Evolutionary conservation across 2,329 filamentous ascomycete genomes (phyloP), one percentile per base, ranked within the genome.

Genomic region (Exserohilum turcica): DNA sequence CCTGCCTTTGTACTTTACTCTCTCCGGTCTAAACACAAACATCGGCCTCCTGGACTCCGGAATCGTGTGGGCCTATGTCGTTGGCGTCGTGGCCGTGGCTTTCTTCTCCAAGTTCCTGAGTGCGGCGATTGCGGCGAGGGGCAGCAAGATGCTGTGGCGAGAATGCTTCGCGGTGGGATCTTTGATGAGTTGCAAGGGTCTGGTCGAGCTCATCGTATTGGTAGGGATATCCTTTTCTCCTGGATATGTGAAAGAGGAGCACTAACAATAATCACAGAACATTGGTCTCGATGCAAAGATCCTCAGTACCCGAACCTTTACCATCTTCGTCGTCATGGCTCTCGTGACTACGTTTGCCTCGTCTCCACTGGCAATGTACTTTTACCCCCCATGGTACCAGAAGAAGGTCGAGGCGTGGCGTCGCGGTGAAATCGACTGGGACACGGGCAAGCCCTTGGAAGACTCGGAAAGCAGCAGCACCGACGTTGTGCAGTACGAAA

Each of bases 261-360:
- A 54, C 64, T 70, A 47, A 70, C 40, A 27, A 4, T 4, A 24
- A 7, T 7, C 1, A n/a, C 60, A 86, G 82, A 89, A 90, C 66
- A 91, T 97, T 63, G 91, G 92, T 38, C 80, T 92, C 2, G 87
- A 93, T 77, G 91, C 92, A 16, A 86, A 85, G 31, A 95, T 96
- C 56, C 79, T 96, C 15, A 92, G 89, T 53, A 82, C 82, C 0
- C 81, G 89, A 13, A 95, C 91, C 0, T 96, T 96, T 66, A 96
- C 92, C 46, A 95, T 96, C 48, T 96, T 96, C 63, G 91, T 96
- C 18, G 89, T 96, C 67, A 96, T 96, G 92, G 92, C 92, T 7
- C 79, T 96, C 2, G 80, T 95, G 28, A 95, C 91, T 0, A 96
- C 92, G 0, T 91, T 96, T 52, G 76, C 86, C 0, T 96, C 92